Evolutionary conservation across 768 basidiomycete genomes (phyloP).

Genomic region (Termitomyces sp.): DNA sequence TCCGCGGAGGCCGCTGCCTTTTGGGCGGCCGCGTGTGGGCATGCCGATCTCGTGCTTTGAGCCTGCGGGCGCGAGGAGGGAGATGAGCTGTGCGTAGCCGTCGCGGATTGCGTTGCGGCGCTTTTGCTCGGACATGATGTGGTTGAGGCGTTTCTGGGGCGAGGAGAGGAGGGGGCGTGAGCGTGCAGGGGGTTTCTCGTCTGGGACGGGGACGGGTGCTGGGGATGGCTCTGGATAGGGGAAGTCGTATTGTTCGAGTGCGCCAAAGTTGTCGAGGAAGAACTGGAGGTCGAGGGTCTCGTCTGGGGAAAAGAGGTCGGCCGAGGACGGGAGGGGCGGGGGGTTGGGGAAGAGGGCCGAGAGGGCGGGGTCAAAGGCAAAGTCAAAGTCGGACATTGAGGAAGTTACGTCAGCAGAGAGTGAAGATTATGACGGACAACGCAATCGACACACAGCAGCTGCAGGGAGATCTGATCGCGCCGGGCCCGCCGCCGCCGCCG

Average conservation of each 20-base stretch:
- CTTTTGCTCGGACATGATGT: slow-evolving; percentile 94
- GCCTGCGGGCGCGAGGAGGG: slow-evolving; percentile 77
- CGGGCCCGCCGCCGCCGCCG: slow-evolving; percentile 20
- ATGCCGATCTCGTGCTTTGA: slow-evolving; percentile 59
- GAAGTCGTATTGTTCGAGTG: slow-evolving; percentile 45
- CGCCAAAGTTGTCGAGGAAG: slow-evolving; percentile 78
- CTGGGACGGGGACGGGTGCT: slow-evolving; percentile 16
- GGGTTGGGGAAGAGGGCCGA: slow-evolving; percentile 57
- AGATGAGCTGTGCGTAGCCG: slow-evolving; percentile 82
- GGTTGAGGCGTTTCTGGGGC: slow-evolving; percentile 85
- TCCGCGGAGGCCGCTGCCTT: slow-evolving; percentile 65
- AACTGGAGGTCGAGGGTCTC: slow-evolving; percentile 78
- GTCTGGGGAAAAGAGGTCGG: slow-evolving; percentile 72
- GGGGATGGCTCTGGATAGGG: slow-evolving; percentile 31
- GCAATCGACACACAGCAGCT: slow-evolving; percentile 60
- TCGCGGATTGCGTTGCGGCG: slow-evolving; percentile 89
- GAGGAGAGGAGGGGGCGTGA: slow-evolving; percentile 69
- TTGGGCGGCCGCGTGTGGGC: slow-evolving; percentile 76
- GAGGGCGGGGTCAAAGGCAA: slow-evolving; percentile 61
- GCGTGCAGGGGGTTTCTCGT: slow-evolving; percentile 22
- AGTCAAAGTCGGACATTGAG: slow-evolving; percentile 55
- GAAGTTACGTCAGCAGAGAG: slow-evolving; percentile 17
- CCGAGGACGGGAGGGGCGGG: slow-evolving; percentile 61
- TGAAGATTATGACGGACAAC: slow-evolving; percentile 39
- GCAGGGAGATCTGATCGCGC: slow-evolving; percentile 34